Evolutionary conservation across 768 basidiomycete genomes (phyloP).

Genomic region (Amanita rimosa): DNA sequence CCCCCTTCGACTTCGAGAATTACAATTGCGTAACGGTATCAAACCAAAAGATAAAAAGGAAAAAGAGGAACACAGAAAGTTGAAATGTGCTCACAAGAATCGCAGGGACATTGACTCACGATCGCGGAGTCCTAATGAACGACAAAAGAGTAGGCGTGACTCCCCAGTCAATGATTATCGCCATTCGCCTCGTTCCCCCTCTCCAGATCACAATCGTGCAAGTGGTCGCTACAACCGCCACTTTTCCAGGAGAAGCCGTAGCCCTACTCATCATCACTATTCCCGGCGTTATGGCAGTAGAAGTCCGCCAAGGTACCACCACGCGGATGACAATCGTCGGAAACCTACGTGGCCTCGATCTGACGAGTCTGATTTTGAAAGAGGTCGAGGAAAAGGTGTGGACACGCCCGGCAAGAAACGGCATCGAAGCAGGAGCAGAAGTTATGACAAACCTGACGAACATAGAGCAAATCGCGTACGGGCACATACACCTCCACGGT

Average conservation of each 20-base stretch:
- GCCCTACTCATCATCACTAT: conserved; percentile 18
- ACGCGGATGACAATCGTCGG: conserved; percentile 18
- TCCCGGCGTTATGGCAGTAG: conserved; percentile 17
- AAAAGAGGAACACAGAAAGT: conserved; percentile 33
- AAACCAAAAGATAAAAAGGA: conserved; percentile 54
- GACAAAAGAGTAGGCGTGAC: not conserved
- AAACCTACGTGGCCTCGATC: conserved; percentile 34
- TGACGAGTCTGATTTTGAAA: conserved; percentile 35
- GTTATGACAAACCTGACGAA: conserved; percentile 13
- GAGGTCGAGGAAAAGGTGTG: conserved; percentile 13
- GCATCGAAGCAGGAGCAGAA: conserved; percentile 24
- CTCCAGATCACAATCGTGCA: conserved; percentile 21
- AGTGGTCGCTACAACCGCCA: conserved; percentile 18
- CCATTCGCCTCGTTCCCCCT: conserved; percentile 27
- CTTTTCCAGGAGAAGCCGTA: conserved; percentile 16
- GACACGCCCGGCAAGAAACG: conserved; percentile 25
- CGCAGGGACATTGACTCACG: conserved; percentile 19
- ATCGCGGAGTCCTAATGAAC: conserved; percentile 29
- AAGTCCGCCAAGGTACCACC: conserved; percentile 18
- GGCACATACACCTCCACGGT: conserved; percentile 29
- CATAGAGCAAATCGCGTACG: conserved; percentile 39
- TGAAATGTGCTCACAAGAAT: conserved; percentile 28
- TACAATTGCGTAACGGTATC: conserved; percentile 76
- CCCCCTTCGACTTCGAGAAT: conserved; percentile 70
- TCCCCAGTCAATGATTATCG: conserved; percentile 4